phyloP scores from a whole-genome alignment of 805 yeast species.

The Wickerhamomyces canadensis region DNA sequence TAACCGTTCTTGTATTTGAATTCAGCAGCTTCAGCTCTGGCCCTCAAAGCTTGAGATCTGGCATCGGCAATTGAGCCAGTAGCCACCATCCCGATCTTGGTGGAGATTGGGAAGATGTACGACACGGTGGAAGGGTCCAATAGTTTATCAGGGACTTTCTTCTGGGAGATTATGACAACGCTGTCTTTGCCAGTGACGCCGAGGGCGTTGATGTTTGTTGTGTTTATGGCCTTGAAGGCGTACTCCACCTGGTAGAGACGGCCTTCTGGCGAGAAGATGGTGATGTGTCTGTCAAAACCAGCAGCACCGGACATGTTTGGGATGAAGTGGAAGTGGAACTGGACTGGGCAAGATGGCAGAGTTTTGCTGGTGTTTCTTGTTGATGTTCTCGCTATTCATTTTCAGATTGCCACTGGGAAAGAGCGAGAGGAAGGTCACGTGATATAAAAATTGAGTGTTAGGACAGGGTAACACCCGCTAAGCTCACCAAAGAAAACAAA shows the following conservation, averaged over 20 bases:
- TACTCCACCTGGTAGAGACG: constrained; percentile 96
- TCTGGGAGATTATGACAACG: constrained; percentile 86
- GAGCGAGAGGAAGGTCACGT: neutral
- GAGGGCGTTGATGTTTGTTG: constrained; percentile 83
- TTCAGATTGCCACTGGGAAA: neutral
- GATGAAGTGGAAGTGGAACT: too few relatives aligned
- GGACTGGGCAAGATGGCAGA: neutral
- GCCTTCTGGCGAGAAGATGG: constrained; percentile 98
- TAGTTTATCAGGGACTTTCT: constrained; percentile 93
- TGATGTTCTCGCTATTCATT: neutral
- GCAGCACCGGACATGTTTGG: constrained; percentile 50
- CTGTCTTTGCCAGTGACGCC: constrained; percentile 85
- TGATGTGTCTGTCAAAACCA: constrained; percentile 98
- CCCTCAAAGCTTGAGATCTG: constrained; percentile 81
- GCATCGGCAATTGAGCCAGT: constrained; percentile 98
- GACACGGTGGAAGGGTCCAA: constrained; percentile 84
- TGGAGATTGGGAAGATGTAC: constrained; percentile 78
- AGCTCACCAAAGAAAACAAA: neutral
- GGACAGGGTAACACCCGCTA: neutral
- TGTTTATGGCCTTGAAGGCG: constrained; percentile 94
- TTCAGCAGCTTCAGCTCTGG: constrained; percentile 94
- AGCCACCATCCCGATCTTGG: constrained; percentile 80
- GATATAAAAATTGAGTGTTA: too few relatives aligned
- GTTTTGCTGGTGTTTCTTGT: neutral
- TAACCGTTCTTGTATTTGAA: constrained; percentile 92